phyloP scores from a whole-genome alignment of 768 basidiomycete species.

The Boletellus ananas region DNA sequence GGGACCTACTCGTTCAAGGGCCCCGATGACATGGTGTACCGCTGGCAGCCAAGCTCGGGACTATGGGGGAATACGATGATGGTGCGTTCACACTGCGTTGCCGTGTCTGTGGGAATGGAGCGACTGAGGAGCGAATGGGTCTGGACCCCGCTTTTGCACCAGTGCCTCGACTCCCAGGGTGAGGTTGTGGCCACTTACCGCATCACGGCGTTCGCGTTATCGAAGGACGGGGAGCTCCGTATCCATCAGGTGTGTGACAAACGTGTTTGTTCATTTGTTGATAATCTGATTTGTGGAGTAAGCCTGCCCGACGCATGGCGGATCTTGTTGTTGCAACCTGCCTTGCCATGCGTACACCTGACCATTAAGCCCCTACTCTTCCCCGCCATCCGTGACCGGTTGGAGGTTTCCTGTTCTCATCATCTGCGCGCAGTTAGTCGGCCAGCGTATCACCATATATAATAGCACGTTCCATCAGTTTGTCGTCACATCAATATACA shows the following conservation, averaged over 20 bases:
- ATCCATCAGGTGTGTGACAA: slow-evolving; percentile 26
- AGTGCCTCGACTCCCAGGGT: slow-evolving; percentile 24
- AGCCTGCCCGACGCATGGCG: slow-evolving; percentile 21
- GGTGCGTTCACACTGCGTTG: slow-evolving; percentile 13
- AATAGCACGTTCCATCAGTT: not conserved
- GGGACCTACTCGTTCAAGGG: slow-evolving; percentile 22
- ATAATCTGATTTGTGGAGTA: slow-evolving; percentile 8
- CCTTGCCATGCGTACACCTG: slow-evolving; percentile 30
- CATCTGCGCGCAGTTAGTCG: not conserved
- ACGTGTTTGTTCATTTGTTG: not conserved
- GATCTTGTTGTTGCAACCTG: slow-evolving; percentile 32
- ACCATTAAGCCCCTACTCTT: slow-evolving; percentile 14
- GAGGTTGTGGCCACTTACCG: slow-evolving; percentile 31
- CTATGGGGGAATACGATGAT: slow-evolving; percentile 15
- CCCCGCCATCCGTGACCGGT: not conserved
- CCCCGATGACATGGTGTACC: slow-evolving; percentile 21
- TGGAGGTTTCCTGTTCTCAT: not conserved
- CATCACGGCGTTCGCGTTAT: slow-evolving; percentile 26
- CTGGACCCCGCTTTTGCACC: not conserved
- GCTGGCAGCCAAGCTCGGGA: slow-evolving; percentile 19
- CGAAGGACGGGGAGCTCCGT: slow-evolving; percentile 30
- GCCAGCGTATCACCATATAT: not conserved
- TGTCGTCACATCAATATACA: slow-evolving; percentile 3
- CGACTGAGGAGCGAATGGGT: not conserved
- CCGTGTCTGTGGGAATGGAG: not conserved